Evolutionary conservation across 2,329 filamentous ascomycete species (phyloP).

Genomic region (Stromatinia cepivora): DNA sequence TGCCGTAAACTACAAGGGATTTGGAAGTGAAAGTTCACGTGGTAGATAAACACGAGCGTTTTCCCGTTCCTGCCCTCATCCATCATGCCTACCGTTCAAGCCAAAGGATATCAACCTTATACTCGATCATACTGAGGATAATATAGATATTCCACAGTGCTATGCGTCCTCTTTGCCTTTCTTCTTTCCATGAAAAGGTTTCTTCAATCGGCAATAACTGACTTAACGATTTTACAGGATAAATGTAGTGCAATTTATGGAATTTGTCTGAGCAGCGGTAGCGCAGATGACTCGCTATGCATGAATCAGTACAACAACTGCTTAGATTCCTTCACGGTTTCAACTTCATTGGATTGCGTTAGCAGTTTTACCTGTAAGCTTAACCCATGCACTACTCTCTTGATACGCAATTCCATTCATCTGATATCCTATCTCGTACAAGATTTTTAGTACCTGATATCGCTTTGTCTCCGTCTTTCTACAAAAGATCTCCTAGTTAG

Average conservation of each 20-base stretch:
- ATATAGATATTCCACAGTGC: background rate
- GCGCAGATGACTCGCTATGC: constrained; percentile 23
- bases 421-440: background rate
- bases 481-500: background rate
- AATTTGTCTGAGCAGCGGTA: constrained; percentile 23
- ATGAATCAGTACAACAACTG: constrained; percentile 29
- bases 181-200: background rate
- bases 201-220: background rate
- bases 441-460: too few relatives aligned
- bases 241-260: constrained; percentile 26
- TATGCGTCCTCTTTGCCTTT: background rate
- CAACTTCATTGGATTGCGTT: constrained; percentile 24
- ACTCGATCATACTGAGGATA: background rate
- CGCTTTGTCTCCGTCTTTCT: background rate
- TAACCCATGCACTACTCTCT: background rate
- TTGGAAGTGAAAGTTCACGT: background rate
- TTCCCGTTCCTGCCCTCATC: background rate
- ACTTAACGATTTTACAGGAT: constrained; percentile 2
- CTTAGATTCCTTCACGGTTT: constrained; percentile 26
- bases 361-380: constrained; percentile 18
- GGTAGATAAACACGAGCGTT: background rate
- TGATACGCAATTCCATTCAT: background rate
- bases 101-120: background rate
- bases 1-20: background rate
- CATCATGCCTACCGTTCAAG: background rate